These are phyloP conservation scores for Phaeosphaeria sp. DNA, from an alignment of 2,329 filamentous ascomycete species.

Conservation along the genomic window DNA sequence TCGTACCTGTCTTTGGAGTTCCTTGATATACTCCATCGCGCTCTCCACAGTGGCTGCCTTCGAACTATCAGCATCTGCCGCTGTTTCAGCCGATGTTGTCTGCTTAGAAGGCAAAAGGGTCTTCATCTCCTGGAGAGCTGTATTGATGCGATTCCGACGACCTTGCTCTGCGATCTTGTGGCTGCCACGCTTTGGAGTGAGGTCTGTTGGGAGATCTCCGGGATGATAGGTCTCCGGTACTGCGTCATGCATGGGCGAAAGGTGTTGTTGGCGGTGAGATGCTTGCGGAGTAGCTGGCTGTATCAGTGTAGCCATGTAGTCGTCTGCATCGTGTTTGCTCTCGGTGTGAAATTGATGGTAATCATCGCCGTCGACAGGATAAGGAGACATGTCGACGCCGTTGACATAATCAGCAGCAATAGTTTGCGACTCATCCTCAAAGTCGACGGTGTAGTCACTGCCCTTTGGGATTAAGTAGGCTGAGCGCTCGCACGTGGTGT, in stretches of 20 bases:
- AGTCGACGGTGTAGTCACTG: conserved; percentile 74
- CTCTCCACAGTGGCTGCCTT: conserved; percentile 96
- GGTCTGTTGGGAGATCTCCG: conserved; percentile 60
- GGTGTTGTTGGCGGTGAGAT: conserved; percentile 43
- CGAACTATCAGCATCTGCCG: conserved; percentile 57
- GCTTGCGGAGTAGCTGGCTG: neutral
- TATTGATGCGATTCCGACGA: conserved; percentile 92
- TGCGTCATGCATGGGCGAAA: neutral
- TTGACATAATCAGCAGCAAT: conserved; percentile 92
- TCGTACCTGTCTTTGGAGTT: conserved; percentile 76
- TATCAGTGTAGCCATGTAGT: conserved; percentile 19
- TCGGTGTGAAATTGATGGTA: neutral
- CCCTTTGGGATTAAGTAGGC: conserved; percentile 54
- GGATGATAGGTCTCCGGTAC: neutral
- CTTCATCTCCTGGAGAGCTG: conserved; percentile 89
- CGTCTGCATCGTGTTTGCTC: conserved; percentile 39
- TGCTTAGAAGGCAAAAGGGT: conserved; percentile 70
- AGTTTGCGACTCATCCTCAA: conserved; percentile 85
- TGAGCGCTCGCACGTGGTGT: conserved; percentile 75
- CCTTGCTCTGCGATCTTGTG: conserved; percentile 94
- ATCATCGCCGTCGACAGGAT: conserved; percentile 22
- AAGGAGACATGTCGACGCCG: conserved; percentile 75
- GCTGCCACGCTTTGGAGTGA: conserved; percentile 95
- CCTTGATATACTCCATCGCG: conserved; percentile 93
- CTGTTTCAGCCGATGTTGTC: conserved; percentile 13